Evolutionary conservation across 441 rosid species (phyloP), one percentile per base, ranked within the genome.

Genomic region (Jatropha multifida): DNA sequence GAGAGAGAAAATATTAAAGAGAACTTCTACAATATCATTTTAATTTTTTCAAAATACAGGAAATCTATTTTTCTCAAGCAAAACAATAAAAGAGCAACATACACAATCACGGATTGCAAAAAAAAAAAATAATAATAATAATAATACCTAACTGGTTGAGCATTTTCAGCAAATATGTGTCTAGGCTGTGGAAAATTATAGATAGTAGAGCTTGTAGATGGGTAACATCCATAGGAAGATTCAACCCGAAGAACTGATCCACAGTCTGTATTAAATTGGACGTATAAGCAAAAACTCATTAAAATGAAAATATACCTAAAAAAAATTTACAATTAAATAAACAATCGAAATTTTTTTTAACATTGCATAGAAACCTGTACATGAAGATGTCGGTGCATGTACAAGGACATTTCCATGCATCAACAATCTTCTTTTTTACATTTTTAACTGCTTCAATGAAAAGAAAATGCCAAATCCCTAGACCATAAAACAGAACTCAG

Each of bases 141-240:
- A 74, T 17, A 68, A 52, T 91, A 96, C 99, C 99, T 89, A 96
- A 86, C 81, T 87, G 94, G 56, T 79, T 84, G 79, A 83, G 86
- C 80, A 94, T 49, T 80, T 89, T 90, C 88, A 75, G 87, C 87
- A 94, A 84, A 85, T 89, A 96, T 68, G 88, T 69, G 83, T 92
- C 97, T 89, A 96, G 81, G 84, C 95, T 84, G 81, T 94, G 99
- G 79, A 88, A 96, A 82, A 94, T 85, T 73, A 92, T 65, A 67
- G 99, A 96, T 75, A 96, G 90, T 65, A 96, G 91, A 73, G 98
- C 98, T 84, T 96, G 99, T 77, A 96, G 87, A 90, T 96, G 99
- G 41, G 91, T 91, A 54, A 92, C 81, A 84, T 96, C 93, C 92
- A 94, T 80, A 32, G 95, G 97, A 65, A 96, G 92, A 80, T 91